phyloP scores from a whole-genome alignment of 371 early-diverging fungal genomes.

The Mucor saturninus region DNA sequence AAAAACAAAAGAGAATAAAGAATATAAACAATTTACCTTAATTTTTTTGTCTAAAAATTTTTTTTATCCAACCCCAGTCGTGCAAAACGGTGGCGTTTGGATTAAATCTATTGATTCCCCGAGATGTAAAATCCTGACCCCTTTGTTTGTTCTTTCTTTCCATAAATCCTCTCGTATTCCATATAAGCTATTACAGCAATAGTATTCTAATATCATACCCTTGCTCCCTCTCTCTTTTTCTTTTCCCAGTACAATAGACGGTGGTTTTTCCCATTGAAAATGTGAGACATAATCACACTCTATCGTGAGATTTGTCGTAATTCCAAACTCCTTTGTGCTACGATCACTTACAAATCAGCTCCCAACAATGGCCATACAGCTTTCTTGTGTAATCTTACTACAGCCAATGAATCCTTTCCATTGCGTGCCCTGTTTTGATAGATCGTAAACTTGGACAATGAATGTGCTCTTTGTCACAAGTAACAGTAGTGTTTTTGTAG shows the following conservation, averaged over 20 bases:
- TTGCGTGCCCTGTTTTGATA: no score
- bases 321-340: neutral
- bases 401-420: conserved; percentile 65
- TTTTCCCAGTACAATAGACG: neutral
- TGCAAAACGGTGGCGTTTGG: conserved; percentile 2
- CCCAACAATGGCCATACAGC: no score
- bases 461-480: no score
- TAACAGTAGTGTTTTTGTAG: no score
- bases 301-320: neutral
- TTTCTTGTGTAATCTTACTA: conserved; percentile 54
- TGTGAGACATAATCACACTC: neutral
- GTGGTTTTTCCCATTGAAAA: neutral
- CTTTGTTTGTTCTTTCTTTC: neutral
- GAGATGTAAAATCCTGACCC: neutral
- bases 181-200: no score
- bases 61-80: conserved; percentile 5
- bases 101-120: conserved; percentile 1
- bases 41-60: neutral
- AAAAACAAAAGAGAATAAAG: neutral
- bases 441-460: no score
- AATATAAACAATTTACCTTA: neutral
- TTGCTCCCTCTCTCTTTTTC: neutral
- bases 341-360: neutral
- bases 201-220: neutral
- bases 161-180: no score